Evolutionary conservation across 352 stramenopile species (phyloP).

Genomic region (Pythium dissotocum): DNA sequence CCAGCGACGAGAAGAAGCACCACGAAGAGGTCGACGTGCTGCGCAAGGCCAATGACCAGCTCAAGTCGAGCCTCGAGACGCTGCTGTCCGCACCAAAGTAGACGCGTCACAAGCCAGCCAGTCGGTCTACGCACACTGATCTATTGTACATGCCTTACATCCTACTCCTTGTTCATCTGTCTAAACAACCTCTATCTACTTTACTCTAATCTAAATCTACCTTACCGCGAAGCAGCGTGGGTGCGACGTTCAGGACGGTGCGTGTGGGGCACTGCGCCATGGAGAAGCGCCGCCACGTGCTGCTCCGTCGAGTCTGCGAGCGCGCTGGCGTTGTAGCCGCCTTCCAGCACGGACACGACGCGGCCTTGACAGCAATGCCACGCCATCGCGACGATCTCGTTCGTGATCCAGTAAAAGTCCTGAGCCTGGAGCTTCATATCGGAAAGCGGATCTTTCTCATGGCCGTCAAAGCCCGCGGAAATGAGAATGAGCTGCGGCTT

Average conservation of each 20-base stretch:
- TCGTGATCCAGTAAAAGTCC: constrained; percentile 42
- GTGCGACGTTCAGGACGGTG: background rate
- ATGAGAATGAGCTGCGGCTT: constrained; percentile 93
- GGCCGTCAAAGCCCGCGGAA: constrained; percentile 95
- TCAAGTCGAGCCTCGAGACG: constrained; percentile 90
- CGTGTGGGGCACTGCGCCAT: constrained; percentile 46
- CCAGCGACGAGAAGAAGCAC: constrained; percentile 83
- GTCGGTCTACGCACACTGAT: background rate
- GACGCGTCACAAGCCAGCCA: background rate
- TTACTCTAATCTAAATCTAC: background rate
- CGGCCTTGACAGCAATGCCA: constrained; percentile 38
- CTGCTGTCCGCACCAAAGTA: constrained; percentile 72
- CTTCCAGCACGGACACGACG: constrained; percentile 67
- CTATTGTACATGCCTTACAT: constrained; percentile 14
- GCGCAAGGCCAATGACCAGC: constrained; percentile 87
- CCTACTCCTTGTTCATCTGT: background rate
- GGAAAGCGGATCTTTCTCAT: constrained; percentile 89
- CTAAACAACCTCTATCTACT: background rate
- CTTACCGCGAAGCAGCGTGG: background rate
- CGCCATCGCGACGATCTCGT: constrained; percentile 48
- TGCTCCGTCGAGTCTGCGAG: constrained; percentile 34
- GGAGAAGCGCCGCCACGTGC: constrained; percentile 35
- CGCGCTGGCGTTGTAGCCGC: constrained; percentile 34
- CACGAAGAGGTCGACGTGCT: constrained; percentile 86
- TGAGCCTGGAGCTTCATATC: constrained; percentile 61